These are phyloP conservation scores for Vinca minor DNA, from an alignment of 257 asterid genomes.

Conservation along the genomic window DNA sequence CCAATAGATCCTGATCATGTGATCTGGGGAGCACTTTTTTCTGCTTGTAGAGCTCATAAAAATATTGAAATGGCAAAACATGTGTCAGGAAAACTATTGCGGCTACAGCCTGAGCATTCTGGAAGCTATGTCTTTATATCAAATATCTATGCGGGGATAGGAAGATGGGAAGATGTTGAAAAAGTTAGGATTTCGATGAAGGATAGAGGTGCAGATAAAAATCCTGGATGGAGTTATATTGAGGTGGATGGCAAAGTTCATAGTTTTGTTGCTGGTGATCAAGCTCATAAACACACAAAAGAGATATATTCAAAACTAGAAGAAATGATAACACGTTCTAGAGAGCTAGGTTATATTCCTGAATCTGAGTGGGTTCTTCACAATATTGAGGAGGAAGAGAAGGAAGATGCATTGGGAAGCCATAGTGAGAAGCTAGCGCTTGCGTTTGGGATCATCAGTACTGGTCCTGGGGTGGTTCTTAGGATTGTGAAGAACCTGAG, in stretches of 20 bases:
- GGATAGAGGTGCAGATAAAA: constrained; percentile 24
- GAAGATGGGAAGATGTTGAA: constrained; percentile 40
- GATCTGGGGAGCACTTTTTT: constrained; percentile 39
- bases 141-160: constrained; percentile 27
- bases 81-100: constrained; percentile 27
- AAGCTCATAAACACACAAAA: constrained; percentile 18
- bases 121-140: constrained; percentile 36
- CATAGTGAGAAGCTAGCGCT: constrained; percentile 39
- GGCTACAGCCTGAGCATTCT: constrained; percentile 35
- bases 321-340: constrained; percentile 20
- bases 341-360: constrained; percentile 30
- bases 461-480: constrained; percentile 18
- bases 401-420: constrained; percentile 33
- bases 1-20: constrained; percentile 31
- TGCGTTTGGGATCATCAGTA: constrained; percentile 33
- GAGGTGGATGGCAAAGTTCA: constrained; percentile 31
- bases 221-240: constrained; percentile 43
- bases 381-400: constrained; percentile 40
- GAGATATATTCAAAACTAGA: constrained; percentile 30
- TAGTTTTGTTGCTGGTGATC: constrained; percentile 35
- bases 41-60: constrained; percentile 39
- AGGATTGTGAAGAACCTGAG: constrained; percentile 38
- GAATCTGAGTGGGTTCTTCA: constrained; percentile 40
- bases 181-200: constrained; percentile 34
- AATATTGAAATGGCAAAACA: constrained; percentile 32